These are phyloP conservation scores for Phialophora tarda DNA, from an alignment of 2,329 filamentous ascomycete species.

Conservation along the genomic window DNA sequence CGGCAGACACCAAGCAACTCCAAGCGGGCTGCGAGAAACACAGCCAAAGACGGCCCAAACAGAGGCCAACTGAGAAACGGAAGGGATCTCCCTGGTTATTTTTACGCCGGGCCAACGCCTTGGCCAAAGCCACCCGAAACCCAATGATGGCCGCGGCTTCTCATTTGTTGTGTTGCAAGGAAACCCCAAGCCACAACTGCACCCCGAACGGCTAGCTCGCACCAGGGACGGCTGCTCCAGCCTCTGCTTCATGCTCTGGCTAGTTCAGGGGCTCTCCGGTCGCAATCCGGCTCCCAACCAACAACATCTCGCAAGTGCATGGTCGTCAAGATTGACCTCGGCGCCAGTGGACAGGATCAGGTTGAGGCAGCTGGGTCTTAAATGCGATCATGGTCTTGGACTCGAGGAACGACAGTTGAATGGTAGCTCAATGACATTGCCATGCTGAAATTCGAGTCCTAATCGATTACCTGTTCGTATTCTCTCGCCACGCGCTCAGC, in stretches of 20 bases:
- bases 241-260: background rate
- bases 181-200: conserved; percentile 16
- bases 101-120: conserved; percentile 13
- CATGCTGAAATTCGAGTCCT: background rate
- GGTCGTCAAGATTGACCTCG: background rate
- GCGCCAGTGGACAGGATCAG: background rate
- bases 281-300: conserved; percentile 2
- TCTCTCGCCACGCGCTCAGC: background rate
- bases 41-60: background rate
- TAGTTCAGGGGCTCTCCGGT: conserved; percentile 7
- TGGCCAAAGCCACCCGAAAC: conserved; percentile 12
- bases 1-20: conserved; percentile 15
- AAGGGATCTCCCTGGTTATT: conserved; percentile 14
- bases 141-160: conserved; percentile 3
- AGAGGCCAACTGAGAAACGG: conserved; percentile 5
- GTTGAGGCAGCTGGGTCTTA: background rate
- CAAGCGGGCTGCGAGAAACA: conserved; percentile 18
- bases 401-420: background rate
- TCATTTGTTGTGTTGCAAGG: background rate
- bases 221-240: conserved; percentile 1
- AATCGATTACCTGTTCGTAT: background rate
- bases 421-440: conserved; percentile 3
- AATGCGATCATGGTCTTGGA: conserved; percentile 1
- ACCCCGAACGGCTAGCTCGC: conserved; percentile 4
- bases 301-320: background rate